Evolutionary conservation across 176 grass and related monocot species (phyloP).

Genomic region (Aegilops longissima): DNA sequence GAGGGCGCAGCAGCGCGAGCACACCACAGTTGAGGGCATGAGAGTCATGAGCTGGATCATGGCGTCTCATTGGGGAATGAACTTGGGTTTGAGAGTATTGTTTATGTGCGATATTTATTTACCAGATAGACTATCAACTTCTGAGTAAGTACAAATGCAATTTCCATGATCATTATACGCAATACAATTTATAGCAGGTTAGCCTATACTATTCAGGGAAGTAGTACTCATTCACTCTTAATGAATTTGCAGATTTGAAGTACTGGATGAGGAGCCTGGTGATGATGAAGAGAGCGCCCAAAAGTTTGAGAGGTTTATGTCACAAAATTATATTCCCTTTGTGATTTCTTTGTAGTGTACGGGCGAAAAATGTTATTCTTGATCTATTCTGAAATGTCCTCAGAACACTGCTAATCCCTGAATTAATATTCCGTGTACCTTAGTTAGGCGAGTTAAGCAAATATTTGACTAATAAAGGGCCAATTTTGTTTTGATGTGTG

Average conservation of each 20-base stretch:
- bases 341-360: slow-evolving; percentile 24
- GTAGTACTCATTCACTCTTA: slow-evolving; percentile 27
- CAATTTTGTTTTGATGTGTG: not conserved
- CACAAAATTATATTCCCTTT: slow-evolving; percentile 25
- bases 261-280: slow-evolving; percentile 96
- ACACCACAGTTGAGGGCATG: too few species aligned
- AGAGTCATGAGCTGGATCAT: too few species aligned
- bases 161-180: not conserved
- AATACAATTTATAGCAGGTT: not conserved
- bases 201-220: not conserved
- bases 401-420: not conserved
- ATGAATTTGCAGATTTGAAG: slow-evolving; percentile 74
- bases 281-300: slow-evolving; percentile 94
- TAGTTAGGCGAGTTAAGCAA: not conserved
- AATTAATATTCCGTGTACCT: slow-evolving; percentile 10
- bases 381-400: slow-evolving; percentile 17
- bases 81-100: not conserved
- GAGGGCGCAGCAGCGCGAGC: too few species aligned
- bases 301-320: slow-evolving; percentile 54
- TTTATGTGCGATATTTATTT: not conserved
- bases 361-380: not conserved
- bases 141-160: not conserved
- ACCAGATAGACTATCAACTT: not conserved
- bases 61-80: not conserved
- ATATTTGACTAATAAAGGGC: not conserved